A percentile compares a stretch with the other conserved stretches of the same genome.
Evolutionary conservation across 2,329 filamentous ascomycete genomes (phyloP).

Genomic region (Botryosphaeria dothidea): DNA sequence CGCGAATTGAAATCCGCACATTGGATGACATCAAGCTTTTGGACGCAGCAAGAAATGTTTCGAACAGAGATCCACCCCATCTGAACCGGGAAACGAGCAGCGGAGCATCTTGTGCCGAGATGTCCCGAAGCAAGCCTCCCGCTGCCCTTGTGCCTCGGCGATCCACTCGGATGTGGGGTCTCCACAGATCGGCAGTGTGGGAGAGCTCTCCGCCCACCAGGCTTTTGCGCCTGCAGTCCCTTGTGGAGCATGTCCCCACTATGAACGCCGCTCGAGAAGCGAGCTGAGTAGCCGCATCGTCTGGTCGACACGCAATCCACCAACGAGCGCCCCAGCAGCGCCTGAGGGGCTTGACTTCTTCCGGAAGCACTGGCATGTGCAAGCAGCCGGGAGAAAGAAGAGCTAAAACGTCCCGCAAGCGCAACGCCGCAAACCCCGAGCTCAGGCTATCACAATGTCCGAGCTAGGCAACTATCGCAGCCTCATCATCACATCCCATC

Average conservation of each 20-base stretch:
- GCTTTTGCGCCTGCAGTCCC: neutral
- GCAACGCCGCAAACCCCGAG: neutral
- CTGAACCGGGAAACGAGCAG: neutral
- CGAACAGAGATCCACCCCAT: neutral
- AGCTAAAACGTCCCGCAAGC: neutral
- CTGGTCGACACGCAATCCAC: neutral
- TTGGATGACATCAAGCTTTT: neutral
- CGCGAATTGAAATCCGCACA: neutral
- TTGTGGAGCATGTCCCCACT: slow-evolving; percentile 11
- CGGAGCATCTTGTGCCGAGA: slow-evolving; percentile 1
- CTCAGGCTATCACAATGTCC: neutral
- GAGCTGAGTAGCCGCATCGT: neutral
- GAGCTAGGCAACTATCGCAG: neutral
- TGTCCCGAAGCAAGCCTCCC: slow-evolving; percentile 9
- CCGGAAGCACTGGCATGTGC: neutral
- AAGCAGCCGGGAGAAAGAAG: neutral
- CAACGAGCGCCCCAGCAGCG: neutral
- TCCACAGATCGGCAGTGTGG: slow-evolving; percentile 14
- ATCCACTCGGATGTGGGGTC: slow-evolving; percentile 9
- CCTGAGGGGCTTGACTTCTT: neutral
- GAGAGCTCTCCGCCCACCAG: neutral
- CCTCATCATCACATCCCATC: slow-evolving; percentile 2
- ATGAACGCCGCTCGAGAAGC: neutral
- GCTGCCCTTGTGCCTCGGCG: slow-evolving; percentile 9
- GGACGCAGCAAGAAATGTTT: neutral